Percentiles rank a stretch among this genome's conserved stretches.
These are phyloP conservation scores for Phytophthora foliorum DNA, from an alignment of 352 stramenopile species.

Conservation along the genomic window DNA sequence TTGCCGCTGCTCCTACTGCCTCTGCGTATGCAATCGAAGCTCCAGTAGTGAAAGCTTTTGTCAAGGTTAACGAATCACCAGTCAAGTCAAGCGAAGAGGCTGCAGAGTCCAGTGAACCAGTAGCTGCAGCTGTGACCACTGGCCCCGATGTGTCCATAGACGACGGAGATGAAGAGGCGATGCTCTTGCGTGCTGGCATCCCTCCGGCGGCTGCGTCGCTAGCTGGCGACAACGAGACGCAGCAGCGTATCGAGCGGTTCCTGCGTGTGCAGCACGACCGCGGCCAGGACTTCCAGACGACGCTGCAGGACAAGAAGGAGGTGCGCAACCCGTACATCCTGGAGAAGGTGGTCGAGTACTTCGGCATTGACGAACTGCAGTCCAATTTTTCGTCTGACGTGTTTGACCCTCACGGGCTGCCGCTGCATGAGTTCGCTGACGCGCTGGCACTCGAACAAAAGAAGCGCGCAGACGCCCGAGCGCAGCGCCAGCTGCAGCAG, in stretches of 20 bases:
- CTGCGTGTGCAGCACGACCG: slow-evolving; percentile 51
- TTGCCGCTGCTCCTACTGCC: neutral
- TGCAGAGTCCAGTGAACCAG: slow-evolving; percentile 8
- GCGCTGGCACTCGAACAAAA: slow-evolving; percentile 74
- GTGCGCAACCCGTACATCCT: slow-evolving; percentile 90
- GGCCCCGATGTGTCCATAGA: slow-evolving; percentile 7
- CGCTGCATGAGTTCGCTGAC: slow-evolving; percentile 79
- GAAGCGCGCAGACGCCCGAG: slow-evolving; percentile 50
- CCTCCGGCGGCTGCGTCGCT: slow-evolving; percentile 41
- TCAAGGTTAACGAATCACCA: slow-evolving; percentile 3
- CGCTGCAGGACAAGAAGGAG: slow-evolving; percentile 84
- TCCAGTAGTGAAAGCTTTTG: neutral
- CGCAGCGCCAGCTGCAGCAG: slow-evolving; percentile 46
- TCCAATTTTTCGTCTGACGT: slow-evolving; percentile 72
- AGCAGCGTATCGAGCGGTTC: slow-evolving; percentile 78
- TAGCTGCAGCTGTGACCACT: slow-evolving; percentile 1
- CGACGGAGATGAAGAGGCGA: slow-evolving; percentile 46
- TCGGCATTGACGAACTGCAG: slow-evolving; percentile 84
- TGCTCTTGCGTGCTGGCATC: slow-evolving; percentile 50
- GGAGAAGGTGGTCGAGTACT: slow-evolving; percentile 89
- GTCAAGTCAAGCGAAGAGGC: slow-evolving; percentile 11
- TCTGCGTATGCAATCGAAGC: slow-evolving; percentile 9
- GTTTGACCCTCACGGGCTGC: slow-evolving; percentile 77
- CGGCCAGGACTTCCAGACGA: slow-evolving; percentile 70
- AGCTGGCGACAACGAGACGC: slow-evolving; percentile 36